phyloP scores from a whole-genome alignment of 805 yeast genomes.

The Priceomyces melissophilus region DNA sequence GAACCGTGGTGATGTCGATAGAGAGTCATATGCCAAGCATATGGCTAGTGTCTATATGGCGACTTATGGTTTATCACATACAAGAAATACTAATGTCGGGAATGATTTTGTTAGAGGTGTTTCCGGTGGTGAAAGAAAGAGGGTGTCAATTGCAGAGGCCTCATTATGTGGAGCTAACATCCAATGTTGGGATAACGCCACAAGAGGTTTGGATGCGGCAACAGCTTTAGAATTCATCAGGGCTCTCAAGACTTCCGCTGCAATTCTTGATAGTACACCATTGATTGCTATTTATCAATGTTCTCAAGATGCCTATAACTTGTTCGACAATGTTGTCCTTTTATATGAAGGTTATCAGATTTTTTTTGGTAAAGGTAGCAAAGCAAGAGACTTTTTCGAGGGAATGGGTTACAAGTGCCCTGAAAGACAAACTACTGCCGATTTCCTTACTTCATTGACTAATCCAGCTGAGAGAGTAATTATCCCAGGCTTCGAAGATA shows the following conservation, averaged over 20 bases:
- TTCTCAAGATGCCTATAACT: constrained; percentile 46
- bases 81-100: constrained; percentile 58
- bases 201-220: constrained; percentile 82
- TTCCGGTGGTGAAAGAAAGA: constrained; percentile 83
- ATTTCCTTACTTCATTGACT: constrained; percentile 63
- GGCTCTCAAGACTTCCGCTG: constrained; percentile 62
- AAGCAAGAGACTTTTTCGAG: constrained; percentile 48
- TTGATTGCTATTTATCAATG: constrained; percentile 58
- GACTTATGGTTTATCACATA: constrained; percentile 49
- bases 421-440: constrained; percentile 64
- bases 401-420: constrained; percentile 63
- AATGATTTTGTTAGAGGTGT: constrained; percentile 67
- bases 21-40: constrained; percentile 36
- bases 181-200: constrained; percentile 68
- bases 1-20: constrained; percentile 32
- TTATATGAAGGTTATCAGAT: constrained; percentile 48
- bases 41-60: constrained; percentile 44
- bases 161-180: constrained; percentile 57
- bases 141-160: constrained; percentile 82
- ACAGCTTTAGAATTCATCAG: constrained; percentile 74
- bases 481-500: constrained; percentile 46
- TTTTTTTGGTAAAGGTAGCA: constrained; percentile 41
- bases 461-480: constrained; percentile 59
- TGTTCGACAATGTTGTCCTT: constrained; percentile 46
- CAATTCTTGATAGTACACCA: constrained; percentile 48